These are phyloP conservation scores for Hemileccinum hortonii DNA, from an alignment of 1,284 basidiomycete species.

Conservation along the genomic window DNA sequence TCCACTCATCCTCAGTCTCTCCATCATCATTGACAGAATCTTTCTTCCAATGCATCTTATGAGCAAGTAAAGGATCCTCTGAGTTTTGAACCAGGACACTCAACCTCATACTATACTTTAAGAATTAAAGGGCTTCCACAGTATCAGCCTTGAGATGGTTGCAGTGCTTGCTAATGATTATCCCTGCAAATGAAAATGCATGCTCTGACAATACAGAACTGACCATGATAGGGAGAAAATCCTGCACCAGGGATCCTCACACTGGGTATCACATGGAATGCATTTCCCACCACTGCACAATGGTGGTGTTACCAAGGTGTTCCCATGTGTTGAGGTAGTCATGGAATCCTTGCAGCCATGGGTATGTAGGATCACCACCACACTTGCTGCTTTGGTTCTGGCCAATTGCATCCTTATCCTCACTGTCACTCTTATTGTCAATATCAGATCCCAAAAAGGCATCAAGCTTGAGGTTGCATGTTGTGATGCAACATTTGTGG, in stretches of 20 bases:
- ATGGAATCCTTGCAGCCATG: too few species aligned
- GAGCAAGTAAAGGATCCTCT: background rate
- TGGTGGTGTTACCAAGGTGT: background rate
- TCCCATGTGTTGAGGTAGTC: background rate
- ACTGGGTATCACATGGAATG: conserved; percentile 9
- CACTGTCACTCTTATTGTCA: too few species aligned
- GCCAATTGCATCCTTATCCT: too few species aligned
- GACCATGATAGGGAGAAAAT: conserved; percentile 41
- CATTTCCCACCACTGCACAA: background rate
- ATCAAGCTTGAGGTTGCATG: too few species aligned
- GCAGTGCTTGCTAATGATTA: conserved; percentile 37
- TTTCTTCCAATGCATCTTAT: background rate
- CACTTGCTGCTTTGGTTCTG: too few species aligned
- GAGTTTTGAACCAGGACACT: too few species aligned
- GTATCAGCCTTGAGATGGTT: conserved; percentile 21
- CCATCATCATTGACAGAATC: background rate
- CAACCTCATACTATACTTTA: conserved; percentile 1
- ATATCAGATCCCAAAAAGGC: too few species aligned
- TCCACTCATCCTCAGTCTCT: conserved; percentile 6
- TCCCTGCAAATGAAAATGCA: conserved; percentile 26
- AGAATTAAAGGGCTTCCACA: conserved; percentile 21
- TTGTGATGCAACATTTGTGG: too few species aligned
- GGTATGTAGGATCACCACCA: too few species aligned
- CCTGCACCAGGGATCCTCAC: conserved; percentile 36
- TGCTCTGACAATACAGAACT: conserved; percentile 31